These are phyloP conservation scores for Thymus quinquecostatus DNA, from an alignment of 257 asterid genomes.

Conservation along the genomic window DNA sequence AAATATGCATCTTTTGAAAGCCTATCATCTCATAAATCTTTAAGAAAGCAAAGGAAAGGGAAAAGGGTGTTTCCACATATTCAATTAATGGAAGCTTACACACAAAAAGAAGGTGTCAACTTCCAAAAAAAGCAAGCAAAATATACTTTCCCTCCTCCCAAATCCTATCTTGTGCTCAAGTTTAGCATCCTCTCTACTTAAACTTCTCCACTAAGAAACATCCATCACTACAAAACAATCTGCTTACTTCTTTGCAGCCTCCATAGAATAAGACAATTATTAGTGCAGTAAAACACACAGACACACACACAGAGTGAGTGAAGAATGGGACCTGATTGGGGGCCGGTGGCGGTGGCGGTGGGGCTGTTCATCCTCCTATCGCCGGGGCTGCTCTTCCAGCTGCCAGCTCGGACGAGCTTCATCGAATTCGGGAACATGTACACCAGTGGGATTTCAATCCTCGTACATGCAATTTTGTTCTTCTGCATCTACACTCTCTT, in stretches of 20 bases:
- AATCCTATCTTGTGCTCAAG: slow-evolving; percentile 50
- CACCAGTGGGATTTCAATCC: slow-evolving; percentile 88
- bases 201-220: slow-evolving; percentile 66
- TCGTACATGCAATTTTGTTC: slow-evolving; percentile 74
- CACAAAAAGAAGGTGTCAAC: slow-evolving; percentile 35
- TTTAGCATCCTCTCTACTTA: slow-evolving; percentile 56
- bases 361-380: slow-evolving; percentile 87
- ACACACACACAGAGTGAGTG: background rate
- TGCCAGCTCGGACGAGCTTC: slow-evolving; percentile 79
- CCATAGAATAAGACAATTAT: slow-evolving; percentile 7
- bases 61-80: slow-evolving; percentile 10
- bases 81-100: slow-evolving; percentile 39
- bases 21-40: slow-evolving; percentile 15
- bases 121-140: slow-evolving; percentile 48
- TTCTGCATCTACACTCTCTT: slow-evolving; percentile 89
- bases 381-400: slow-evolving; percentile 88
- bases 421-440: slow-evolving; percentile 91
- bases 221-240: slow-evolving; percentile 23
- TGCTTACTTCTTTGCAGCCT: slow-evolving; percentile 30
- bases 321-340: slow-evolving; percentile 69
- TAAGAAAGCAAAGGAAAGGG: slow-evolving; percentile 28
- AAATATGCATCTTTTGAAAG: slow-evolving; percentile 17
- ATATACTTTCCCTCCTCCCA: slow-evolving; percentile 59
- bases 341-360: slow-evolving; percentile 94
- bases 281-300: slow-evolving; percentile 19